A percentile compares a stretch with the other conserved stretches of the same genome.
phyloP scores from a whole-genome alignment of 2,329 filamentous ascomycete genomes.

The Neonectria faginata region DNA sequence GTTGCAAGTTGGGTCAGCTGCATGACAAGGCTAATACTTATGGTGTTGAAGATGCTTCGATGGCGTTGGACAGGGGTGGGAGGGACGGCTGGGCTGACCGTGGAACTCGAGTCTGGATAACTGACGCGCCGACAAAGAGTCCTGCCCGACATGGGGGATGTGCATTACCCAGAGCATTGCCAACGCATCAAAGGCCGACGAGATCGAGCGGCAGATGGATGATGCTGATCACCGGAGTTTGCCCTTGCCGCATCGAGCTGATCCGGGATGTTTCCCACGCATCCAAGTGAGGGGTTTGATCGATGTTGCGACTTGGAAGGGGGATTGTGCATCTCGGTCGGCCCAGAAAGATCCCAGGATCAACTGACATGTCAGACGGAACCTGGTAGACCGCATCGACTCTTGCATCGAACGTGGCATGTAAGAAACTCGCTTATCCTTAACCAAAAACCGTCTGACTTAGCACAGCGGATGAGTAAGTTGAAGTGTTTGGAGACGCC shows the following conservation, averaged over 20 bases:
- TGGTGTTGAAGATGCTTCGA: slow-evolving; percentile 18
- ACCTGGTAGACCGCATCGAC: neutral
- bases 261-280: neutral
- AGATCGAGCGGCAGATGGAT: slow-evolving; percentile 16
- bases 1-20: slow-evolving; percentile 30
- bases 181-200: slow-evolving; percentile 10
- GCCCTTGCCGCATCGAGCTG: neutral
- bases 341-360: slow-evolving; percentile 5
- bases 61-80: neutral
- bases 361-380: slow-evolving; percentile 10
- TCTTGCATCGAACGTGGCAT: neutral
- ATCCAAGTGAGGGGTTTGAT: slow-evolving; percentile 14
- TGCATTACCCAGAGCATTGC: slow-evolving; percentile 10
- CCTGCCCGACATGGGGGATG: neutral
- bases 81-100: slow-evolving; percentile 9
- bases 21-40: slow-evolving; percentile 6
- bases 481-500: neutral
- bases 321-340: slow-evolving; percentile 6
- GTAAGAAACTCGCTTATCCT: neutral
- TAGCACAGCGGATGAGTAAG: slow-evolving; percentile 5
- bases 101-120: neutral
- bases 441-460: neutral
- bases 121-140: slow-evolving; percentile 4
- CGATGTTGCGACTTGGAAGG: slow-evolving; percentile 3
- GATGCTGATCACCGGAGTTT: slow-evolving; percentile 7